phyloP scores from a whole-genome alignment of 1,284 basidiomycete genomes.

The Cryptococcus wingfieldii region DNA sequence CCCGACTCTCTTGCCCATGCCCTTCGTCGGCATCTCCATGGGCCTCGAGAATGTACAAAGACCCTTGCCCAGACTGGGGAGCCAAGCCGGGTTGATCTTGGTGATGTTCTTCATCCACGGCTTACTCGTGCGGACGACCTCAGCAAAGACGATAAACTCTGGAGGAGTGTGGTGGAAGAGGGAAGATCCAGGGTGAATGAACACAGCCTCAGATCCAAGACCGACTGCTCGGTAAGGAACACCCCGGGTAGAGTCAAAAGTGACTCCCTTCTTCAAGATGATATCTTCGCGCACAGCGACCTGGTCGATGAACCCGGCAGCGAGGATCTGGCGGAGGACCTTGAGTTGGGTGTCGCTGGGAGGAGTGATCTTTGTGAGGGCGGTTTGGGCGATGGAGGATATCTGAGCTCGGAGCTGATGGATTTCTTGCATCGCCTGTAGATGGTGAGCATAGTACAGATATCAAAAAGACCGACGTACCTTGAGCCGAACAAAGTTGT shows the following conservation, averaged over 20 bases:
- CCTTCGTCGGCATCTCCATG: constrained; percentile 57
- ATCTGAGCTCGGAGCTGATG: constrained; percentile 94
- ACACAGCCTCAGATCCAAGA: constrained; percentile 73
- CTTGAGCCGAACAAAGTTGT: constrained; percentile 90
- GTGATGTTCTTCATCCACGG: constrained; percentile 84
- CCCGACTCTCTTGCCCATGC: constrained; percentile 5
- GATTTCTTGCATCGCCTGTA: constrained; percentile 96
- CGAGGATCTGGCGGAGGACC: constrained; percentile 79
- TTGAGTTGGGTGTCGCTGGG: constrained; percentile 81
- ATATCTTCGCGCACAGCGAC: constrained; percentile 88
- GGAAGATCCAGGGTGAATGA: constrained; percentile 84
- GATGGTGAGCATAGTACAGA: neutral
- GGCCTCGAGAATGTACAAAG: constrained; percentile 89
- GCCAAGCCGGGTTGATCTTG: constrained; percentile 82
- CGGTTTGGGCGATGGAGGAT: constrained; percentile 67
- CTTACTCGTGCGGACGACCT: constrained; percentile 68
- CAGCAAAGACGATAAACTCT: constrained; percentile 81
- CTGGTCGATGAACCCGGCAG: constrained; percentile 92
- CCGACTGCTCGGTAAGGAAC: constrained; percentile 82
- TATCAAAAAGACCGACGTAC: constrained; percentile 50
- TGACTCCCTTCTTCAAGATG: constrained; percentile 55
- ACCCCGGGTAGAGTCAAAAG: constrained; percentile 70
- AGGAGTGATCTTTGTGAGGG: constrained; percentile 63
- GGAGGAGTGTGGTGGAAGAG: constrained; percentile 70
- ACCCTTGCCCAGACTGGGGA: constrained; percentile 70